phyloP scores from a whole-genome alignment of 345 rosid species.

The Pistacia integerrima region DNA sequence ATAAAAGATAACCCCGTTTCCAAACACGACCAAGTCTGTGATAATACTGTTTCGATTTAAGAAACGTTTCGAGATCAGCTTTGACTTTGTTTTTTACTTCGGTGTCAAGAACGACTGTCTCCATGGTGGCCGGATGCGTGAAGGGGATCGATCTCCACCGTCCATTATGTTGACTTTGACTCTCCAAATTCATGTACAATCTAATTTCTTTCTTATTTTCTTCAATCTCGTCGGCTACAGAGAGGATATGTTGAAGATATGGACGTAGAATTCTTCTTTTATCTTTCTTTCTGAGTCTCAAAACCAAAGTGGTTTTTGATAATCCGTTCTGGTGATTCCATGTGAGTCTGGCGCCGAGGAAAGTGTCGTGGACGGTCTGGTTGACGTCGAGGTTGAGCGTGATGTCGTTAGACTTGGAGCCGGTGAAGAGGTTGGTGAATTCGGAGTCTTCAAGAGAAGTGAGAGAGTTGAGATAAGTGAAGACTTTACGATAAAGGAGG shows the following conservation, averaged over 20 bases:
- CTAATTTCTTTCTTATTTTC: slow-evolving; percentile 39
- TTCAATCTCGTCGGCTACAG: slow-evolving; percentile 46
- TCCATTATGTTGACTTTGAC: slow-evolving; percentile 12
- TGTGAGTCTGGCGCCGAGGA: slow-evolving; percentile 52
- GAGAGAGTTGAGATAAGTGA: slow-evolving; percentile 52
- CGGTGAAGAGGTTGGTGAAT: slow-evolving; percentile 56
- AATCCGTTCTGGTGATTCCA: slow-evolving; percentile 40
- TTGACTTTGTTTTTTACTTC: slow-evolving; percentile 54
- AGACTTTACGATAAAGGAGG: slow-evolving; percentile 46
- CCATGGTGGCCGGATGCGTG: slow-evolving; percentile 61
- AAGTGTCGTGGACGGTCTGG: slow-evolving; percentile 45
- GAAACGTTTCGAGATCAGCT: slow-evolving; percentile 62
- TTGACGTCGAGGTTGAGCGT: slow-evolving; percentile 40
- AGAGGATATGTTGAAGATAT: slow-evolving; percentile 63
- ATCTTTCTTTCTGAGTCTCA: slow-evolving; percentile 56
- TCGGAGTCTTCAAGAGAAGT: slow-evolving; percentile 57
- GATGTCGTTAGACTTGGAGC: slow-evolving; percentile 50
- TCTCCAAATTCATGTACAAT: slow-evolving; percentile 42
- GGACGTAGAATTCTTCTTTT: slow-evolving; percentile 62
- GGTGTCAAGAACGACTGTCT: slow-evolving; percentile 56
- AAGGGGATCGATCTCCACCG: slow-evolving; percentile 64
- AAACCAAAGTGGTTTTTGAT: slow-evolving; percentile 26
- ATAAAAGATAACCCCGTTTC: slow-evolving; percentile 70
- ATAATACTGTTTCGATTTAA: slow-evolving; percentile 63
- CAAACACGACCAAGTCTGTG: slow-evolving; percentile 64